These are phyloP conservation scores for Sugiyamaella marilandica DNA, from an alignment of 805 yeast genomes.

Conservation along the genomic window DNA sequence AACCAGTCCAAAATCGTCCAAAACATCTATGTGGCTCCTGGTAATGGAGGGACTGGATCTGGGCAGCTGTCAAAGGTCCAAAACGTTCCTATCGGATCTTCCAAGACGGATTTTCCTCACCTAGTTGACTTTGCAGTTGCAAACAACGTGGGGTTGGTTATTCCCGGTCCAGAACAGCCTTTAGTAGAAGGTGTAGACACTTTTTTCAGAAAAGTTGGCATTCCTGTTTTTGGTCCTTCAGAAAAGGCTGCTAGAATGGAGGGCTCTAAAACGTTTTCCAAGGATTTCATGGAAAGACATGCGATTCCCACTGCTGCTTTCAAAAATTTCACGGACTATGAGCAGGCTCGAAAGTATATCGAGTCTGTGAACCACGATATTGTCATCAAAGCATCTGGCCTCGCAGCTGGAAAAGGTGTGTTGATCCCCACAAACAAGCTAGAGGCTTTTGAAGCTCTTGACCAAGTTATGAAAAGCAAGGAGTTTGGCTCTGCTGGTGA, in stretches of 20 bases:
- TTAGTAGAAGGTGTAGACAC: constrained; percentile 87
- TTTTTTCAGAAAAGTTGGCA: constrained; percentile 71
- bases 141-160: constrained; percentile 62
- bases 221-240: constrained; percentile 97
- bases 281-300: constrained; percentile 88
- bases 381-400: constrained; percentile 95
- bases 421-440: constrained; percentile 78
- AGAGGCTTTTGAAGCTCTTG: constrained; percentile 81
- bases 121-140: constrained; percentile 71
- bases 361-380: constrained; percentile 62
- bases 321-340: constrained; percentile 72
- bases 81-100: constrained; percentile 64
- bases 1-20: constrained; percentile 69
- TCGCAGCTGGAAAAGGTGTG: constrained; percentile 99
- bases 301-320: constrained; percentile 92
- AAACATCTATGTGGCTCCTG: constrained; percentile 87
- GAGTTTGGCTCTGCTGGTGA: constrained; percentile 94
- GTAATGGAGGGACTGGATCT: constrained; percentile 85
- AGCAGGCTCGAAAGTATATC: constrained; percentile 69
- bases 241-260: constrained; percentile 89
- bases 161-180: constrained; percentile 99
- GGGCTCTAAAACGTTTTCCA: constrained; percentile 93
- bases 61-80: constrained; percentile 48
- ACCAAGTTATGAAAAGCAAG: constrained; percentile 82
- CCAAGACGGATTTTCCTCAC: constrained; percentile 60